Evolutionary conservation across 2,329 filamentous ascomycete genomes (phyloP).

Genomic region (Fusarium beomiforme): DNA sequence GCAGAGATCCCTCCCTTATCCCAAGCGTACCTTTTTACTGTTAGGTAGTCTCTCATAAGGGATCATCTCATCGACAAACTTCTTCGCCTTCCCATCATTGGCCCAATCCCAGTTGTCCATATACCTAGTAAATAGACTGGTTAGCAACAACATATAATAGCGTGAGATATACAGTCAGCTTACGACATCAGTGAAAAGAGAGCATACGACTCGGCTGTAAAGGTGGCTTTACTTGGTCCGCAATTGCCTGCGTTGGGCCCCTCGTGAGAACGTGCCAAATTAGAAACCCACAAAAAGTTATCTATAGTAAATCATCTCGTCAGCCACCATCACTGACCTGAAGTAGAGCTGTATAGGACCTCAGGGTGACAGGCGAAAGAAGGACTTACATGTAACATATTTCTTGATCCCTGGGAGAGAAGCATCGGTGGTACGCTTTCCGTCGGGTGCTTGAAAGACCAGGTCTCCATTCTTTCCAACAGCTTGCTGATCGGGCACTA

Average conservation of each 20-base stretch:
- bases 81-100: neutral
- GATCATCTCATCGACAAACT: neutral
- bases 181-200: neutral
- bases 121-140: neutral
- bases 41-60: neutral
- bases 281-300: neutral
- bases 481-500: neutral
- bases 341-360: fast-evolving
- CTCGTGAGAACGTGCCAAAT: neutral
- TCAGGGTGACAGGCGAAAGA: neutral
- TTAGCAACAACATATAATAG: neutral
- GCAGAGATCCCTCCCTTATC: fast-evolving
- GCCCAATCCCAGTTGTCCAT: constrained; percentile 9
- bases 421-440: neutral
- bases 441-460: neutral
- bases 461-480: neutral
- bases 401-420: neutral
- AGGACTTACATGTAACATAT: neutral
- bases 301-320: neutral
- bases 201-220: neutral
- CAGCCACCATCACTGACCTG: fast-evolving
- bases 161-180: fast-evolving
- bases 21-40: neutral
- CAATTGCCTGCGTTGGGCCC: neutral
- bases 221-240: neutral